A percentile compares a stretch with the other conserved stretches of the same genome.
phyloP scores from a whole-genome alignment of 441 rosid genomes.

The Daphne laureola region DNA sequence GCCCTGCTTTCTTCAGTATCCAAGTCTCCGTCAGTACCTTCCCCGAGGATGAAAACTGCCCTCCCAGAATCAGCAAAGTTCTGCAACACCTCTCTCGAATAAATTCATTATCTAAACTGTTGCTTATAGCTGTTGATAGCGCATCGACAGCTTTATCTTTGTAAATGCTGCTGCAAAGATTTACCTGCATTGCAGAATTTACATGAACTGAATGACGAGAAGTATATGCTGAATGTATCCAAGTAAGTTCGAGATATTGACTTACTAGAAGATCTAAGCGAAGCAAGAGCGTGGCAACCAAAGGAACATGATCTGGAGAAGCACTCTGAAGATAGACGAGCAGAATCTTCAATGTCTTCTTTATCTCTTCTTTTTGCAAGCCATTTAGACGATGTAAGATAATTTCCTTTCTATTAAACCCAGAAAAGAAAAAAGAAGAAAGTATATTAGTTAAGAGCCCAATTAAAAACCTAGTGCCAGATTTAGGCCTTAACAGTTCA shows the following conservation, averaged over 20 bases:
- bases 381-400: conserved; percentile 23
- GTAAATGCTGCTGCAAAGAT: conserved; percentile 37
- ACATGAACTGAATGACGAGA: not conserved
- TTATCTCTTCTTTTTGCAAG: conserved; percentile 31
- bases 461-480: not conserved
- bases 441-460: not conserved
- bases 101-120: conserved; percentile 28
- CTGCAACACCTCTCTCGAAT: conserved; percentile 35
- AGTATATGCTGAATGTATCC: not conserved
- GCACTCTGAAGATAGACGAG: conserved; percentile 37
- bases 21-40: conserved; percentile 29
- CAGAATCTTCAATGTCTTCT: conserved; percentile 32
- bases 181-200: conserved; percentile 24
- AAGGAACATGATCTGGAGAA: conserved; percentile 29
- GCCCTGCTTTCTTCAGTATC: conserved; percentile 40
- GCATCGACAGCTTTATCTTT: conserved; percentile 48
- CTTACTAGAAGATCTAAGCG: conserved; percentile 46
- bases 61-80: conserved; percentile 41
- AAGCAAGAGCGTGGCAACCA: conserved; percentile 40
- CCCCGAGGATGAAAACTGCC: conserved; percentile 30
- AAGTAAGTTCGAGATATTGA: not conserved
- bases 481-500: no score
- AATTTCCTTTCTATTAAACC: conserved; percentile 33
- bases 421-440: conserved; percentile 1
- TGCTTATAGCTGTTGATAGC: conserved; percentile 31